phyloP scores from a whole-genome alignment of 257 asterid genomes.

The Solanum chiquidenum region DNA sequence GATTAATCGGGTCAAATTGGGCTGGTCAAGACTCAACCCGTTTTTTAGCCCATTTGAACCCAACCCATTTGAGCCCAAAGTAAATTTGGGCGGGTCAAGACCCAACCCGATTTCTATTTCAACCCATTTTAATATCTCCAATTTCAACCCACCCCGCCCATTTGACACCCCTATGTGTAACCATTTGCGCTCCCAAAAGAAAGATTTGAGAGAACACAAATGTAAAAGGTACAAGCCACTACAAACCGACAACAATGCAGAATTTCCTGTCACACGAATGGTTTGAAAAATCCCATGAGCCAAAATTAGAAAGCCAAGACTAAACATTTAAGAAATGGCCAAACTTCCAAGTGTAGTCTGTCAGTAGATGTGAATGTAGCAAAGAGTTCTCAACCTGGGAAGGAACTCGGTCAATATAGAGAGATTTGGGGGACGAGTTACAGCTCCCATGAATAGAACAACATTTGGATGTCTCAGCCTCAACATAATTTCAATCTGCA shows the following conservation, averaged over 20 bases:
- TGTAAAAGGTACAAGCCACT: neutral
- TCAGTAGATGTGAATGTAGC: neutral
- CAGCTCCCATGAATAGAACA: slow-evolving; percentile 99
- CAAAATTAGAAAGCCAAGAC: neutral
- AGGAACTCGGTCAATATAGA: slow-evolving; percentile 91
- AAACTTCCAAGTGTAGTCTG: neutral
- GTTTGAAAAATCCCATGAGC: neutral
- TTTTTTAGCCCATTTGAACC: too few relatives aligned
- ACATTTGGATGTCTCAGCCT: slow-evolving; percentile 97
- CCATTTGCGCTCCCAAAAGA: neutral
- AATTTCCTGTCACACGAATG: neutral
- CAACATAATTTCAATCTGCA: slow-evolving; percentile 87
- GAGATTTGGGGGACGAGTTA: slow-evolving; percentile 82
- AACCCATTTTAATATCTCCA: too few relatives aligned
- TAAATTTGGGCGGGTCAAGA: too few relatives aligned
- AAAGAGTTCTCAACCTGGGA: slow-evolving; percentile 58
- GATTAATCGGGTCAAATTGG: too few relatives aligned
- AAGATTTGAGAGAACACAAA: neutral
- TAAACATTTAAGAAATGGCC: neutral
- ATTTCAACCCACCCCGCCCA: too few relatives aligned
- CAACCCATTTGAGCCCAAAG: too few relatives aligned
- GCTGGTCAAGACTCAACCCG: too few relatives aligned
- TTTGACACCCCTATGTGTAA: neutral
- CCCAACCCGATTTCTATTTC: too few relatives aligned
- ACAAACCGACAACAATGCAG: neutral